Base-by-base conservation (phyloP, 1,284 basidiomycete genomes). In the Stygiomarasmius scandens region DNA sequence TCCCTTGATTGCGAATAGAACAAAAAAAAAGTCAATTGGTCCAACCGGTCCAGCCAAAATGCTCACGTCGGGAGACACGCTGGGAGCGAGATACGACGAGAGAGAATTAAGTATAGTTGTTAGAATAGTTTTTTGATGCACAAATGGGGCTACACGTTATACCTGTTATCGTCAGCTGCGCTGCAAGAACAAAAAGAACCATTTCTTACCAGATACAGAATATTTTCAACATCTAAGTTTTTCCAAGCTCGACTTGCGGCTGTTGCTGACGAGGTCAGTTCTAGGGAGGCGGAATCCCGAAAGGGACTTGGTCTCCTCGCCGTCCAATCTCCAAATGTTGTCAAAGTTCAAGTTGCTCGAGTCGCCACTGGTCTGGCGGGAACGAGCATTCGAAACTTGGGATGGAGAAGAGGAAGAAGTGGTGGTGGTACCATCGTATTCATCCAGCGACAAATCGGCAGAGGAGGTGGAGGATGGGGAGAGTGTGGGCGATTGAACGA, bases 301-400 rank as follows among this genome's bases (percentile, higher is more conserved):
- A n/a, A 82, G 65, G 19, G 74, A 75, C 62, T 81, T 82, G 63
- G 76, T 82, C 69, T 90, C 87, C 63, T 87, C 85, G 16, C 77
- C 75, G 46, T 85, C 86, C 48, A 89, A 63, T 54, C 76, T 77
- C 87, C 87, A 89, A 53, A 90, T 90, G 61, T 81, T 87, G 59
- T 74, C 59, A 59, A 72, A 58, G 54, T 73, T 63, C n/a, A 75
- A 70, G 47, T 71, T 73, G 20, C 69, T 63, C n/a, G 67, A 64
- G 29, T 74, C 70, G 10, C 57, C 56, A 43, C 49, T 70, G 60
- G 51, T 70, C 60, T 60, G 64, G 56, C 55, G 65, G 29, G 38
- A 67, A 43, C 55, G 49, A 12, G 49, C 32, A 2, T 49, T 52
- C 22, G 58, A 53, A 58, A 60, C 34, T 67, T 71, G 36, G 60